Evolutionary conservation across 2,329 filamentous ascomycete genomes (phyloP).

Genomic region (Trichophyton simii): DNA sequence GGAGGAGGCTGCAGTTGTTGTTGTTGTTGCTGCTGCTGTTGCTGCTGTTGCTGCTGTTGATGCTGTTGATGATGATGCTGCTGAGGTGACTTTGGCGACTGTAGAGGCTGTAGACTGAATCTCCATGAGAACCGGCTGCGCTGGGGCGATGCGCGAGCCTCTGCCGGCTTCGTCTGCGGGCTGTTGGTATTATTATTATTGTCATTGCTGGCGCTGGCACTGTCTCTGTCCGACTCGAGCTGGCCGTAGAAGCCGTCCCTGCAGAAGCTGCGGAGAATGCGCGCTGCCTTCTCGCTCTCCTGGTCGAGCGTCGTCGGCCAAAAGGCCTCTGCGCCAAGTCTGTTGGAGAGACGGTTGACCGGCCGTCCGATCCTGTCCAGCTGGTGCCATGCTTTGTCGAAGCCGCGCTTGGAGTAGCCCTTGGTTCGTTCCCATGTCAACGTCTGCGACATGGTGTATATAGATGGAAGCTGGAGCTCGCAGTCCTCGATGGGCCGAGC

Average conservation of each 20-base stretch:
- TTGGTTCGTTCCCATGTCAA: constrained; percentile 46
- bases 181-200: not conserved
- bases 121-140: constrained; percentile 3
- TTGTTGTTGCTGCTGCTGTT: not conserved
- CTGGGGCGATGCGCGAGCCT: constrained; percentile 12
- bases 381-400: constrained; percentile 59
- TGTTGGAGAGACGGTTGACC: constrained; percentile 70
- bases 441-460: constrained; percentile 3
- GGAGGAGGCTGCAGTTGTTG: constrained; percentile 9
- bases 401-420: constrained; percentile 48
- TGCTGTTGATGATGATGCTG: not conserved
- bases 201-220: no score
- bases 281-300: constrained; percentile 81
- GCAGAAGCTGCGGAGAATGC: constrained; percentile 83
- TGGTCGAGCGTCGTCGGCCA: constrained; percentile 77
- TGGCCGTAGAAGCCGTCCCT: constrained; percentile 60
- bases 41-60: constrained; percentile 8
- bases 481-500: not conserved
- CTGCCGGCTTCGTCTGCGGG: constrained; percentile 25
- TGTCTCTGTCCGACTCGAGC: constrained; percentile 37
- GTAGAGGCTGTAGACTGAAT: not conserved
- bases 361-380: constrained; percentile 60
- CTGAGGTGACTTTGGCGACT: constrained; percentile 10
- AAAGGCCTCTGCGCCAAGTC: constrained; percentile 67
- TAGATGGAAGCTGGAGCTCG: no score